Percentiles rank a stretch among this genome's conserved stretches.
Evolutionary conservation across 164 flowering plant genomes (phyloP).

Genomic region (Protea cynaroides): DNA sequence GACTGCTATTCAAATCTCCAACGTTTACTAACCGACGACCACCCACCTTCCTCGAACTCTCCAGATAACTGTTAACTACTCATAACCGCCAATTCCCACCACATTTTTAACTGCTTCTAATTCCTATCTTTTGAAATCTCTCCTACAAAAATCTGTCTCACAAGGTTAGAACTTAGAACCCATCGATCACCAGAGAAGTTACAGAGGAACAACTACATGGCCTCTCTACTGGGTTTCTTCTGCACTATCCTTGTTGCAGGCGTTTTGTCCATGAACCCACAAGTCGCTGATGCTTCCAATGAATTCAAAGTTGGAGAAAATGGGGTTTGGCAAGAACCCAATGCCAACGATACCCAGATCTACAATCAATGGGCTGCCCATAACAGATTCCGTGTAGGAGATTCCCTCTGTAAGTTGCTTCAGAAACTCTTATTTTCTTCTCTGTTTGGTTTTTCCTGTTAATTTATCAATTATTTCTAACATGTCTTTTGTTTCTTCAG

Average conservation of each 20-base stretch:
- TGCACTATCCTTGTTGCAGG: conserved; percentile 4
- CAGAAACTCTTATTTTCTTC: background rate
- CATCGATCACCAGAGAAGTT: no score
- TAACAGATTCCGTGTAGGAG: conserved; percentile 49
- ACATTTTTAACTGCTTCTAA: background rate
- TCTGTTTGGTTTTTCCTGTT: background rate
- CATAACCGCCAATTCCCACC: conserved; percentile 5
- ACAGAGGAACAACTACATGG: conserved; percentile 14
- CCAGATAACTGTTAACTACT: conserved; percentile 1
- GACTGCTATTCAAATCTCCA: no score
- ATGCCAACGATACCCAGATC: conserved; percentile 23
- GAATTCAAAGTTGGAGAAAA: conserved; percentile 45
- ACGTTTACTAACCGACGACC: no score
- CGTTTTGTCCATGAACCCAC: background rate
- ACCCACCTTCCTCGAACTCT: no score
- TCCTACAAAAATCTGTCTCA: no score
- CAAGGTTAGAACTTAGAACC: no score
- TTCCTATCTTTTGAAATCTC: background rate
- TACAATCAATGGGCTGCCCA: conserved; percentile 48
- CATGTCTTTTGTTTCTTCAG: conserved; percentile 16
- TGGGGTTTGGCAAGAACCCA: conserved; percentile 43
- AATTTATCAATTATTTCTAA: no score
- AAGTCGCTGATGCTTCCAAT: conserved; percentile 11
- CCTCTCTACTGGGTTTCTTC: conserved; percentile 6
- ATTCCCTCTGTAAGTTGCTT: conserved; percentile 45